phyloP scores from a whole-genome alignment of 2,329 filamentous ascomycete genomes.

The Fusarium chuoi region DNA sequence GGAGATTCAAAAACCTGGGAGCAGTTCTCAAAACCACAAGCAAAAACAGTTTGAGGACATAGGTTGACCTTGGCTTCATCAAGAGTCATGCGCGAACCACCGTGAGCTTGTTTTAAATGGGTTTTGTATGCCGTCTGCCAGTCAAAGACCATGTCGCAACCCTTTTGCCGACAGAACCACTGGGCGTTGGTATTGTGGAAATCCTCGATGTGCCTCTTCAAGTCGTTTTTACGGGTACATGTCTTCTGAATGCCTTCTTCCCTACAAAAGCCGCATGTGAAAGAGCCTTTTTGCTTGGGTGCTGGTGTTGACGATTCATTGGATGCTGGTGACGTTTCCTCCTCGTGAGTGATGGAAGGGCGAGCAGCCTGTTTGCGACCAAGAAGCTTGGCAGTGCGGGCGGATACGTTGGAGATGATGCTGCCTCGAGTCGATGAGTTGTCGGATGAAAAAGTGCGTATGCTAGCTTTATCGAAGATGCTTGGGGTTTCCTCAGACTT shows the following conservation, averaged over 20 bases:
- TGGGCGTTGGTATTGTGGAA: constrained; percentile 60
- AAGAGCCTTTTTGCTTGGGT: constrained; percentile 52
- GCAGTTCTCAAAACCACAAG: constrained; percentile 60
- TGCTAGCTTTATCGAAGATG: constrained; percentile 51
- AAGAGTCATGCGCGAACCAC: constrained; percentile 54
- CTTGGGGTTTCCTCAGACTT: constrained; percentile 51
- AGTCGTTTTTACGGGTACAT: constrained; percentile 59
- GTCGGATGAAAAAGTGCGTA: constrained; percentile 54
- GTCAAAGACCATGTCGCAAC: constrained; percentile 58
- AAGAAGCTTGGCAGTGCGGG: constrained; percentile 50
- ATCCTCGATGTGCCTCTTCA: constrained; percentile 61
- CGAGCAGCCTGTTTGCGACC: constrained; percentile 44
- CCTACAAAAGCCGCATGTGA: constrained; percentile 55
- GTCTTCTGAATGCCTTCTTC: constrained; percentile 55
- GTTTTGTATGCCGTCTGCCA: constrained; percentile 60
- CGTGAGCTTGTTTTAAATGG: constrained; percentile 57
- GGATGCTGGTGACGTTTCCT: constrained; percentile 38
- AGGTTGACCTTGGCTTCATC: constrained; percentile 56
- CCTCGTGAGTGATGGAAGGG: constrained; percentile 39
- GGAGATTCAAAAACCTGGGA: constrained; percentile 56
- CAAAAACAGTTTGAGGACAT: constrained; percentile 60
- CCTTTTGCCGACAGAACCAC: constrained; percentile 57
- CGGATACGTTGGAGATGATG: constrained; percentile 54
- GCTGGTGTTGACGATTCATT: constrained; percentile 39
- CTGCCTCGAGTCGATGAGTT: constrained; percentile 53